A percentile compares a stretch with the other conserved stretches of the same genome.
phyloP scores from a whole-genome alignment of 352 stramenopile genomes.

The Lagenidium giganteum region DNA sequence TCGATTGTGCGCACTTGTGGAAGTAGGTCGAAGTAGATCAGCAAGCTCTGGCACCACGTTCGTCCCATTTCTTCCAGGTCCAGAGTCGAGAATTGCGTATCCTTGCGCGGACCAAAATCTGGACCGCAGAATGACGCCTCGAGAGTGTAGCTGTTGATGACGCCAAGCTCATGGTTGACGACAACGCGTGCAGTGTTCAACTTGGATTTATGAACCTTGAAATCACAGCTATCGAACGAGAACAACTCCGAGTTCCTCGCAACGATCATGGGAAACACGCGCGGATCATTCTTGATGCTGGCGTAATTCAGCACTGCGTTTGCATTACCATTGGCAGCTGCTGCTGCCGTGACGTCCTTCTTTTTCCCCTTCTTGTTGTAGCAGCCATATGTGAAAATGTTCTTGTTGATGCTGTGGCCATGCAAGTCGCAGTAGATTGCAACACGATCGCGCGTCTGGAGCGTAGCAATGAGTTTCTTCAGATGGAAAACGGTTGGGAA shows the following conservation, averaged over 20 bases:
- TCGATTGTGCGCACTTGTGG: conserved; percentile 39
- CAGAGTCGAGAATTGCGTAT: conserved; percentile 72
- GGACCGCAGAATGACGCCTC: conserved; percentile 88
- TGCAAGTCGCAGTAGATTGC: conserved; percentile 83
- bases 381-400: conserved; percentile 86
- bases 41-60: conserved; percentile 64
- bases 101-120: conserved; percentile 57
- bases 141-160: conserved; percentile 86
- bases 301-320: background rate
- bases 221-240: conserved; percentile 84
- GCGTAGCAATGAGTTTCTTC: conserved; percentile 61
- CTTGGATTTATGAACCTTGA: conserved; percentile 88
- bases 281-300: conserved; percentile 49
- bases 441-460: conserved; percentile 52
- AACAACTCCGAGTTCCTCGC: conserved; percentile 66
- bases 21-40: conserved; percentile 69
- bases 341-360: conserved; percentile 12
- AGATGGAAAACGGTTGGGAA: conserved; percentile 80
- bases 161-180: conserved; percentile 79
- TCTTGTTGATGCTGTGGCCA: conserved; percentile 76
- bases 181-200: conserved; percentile 87
- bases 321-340: background rate
- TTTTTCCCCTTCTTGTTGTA: conserved; percentile 32
- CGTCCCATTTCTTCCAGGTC: conserved; percentile 76
- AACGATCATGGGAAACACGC: conserved; percentile 78